These are phyloP conservation scores for Peronospora farinosa DNA, from an alignment of 352 stramenopile genomes.

Conservation along the genomic window DNA sequence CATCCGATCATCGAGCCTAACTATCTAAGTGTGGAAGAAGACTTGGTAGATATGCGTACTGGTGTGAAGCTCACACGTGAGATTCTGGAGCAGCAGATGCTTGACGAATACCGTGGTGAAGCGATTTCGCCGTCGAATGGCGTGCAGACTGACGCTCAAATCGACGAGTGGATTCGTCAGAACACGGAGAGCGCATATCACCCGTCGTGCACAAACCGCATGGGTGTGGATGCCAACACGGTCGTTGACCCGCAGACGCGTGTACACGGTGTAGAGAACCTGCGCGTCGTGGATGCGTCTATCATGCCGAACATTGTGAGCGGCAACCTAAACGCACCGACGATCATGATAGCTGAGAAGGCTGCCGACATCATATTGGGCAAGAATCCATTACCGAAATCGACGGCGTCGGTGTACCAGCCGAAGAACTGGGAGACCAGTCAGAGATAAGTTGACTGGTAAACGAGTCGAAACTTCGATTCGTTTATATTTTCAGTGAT, in stretches of 20 bases:
- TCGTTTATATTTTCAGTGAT: no score
- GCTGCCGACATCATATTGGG: constrained; percentile 88
- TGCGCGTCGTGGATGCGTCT: constrained; percentile 89
- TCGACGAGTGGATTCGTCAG: constrained; percentile 82
- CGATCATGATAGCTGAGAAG: constrained; percentile 92
- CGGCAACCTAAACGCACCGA: constrained; percentile 91
- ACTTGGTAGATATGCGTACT: constrained; percentile 72
- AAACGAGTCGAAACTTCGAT: not conserved
- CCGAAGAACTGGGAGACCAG: constrained; percentile 63
- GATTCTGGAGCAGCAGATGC: constrained; percentile 82
- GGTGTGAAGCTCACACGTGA: constrained; percentile 77
- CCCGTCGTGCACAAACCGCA: constrained; percentile 86
- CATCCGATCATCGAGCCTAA: constrained; percentile 85
- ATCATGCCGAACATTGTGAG: constrained; percentile 93
- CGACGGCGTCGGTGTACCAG: constrained; percentile 65
- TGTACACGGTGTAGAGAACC: constrained; percentile 82
- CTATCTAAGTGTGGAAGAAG: constrained; percentile 78
- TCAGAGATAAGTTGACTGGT: constrained; percentile 42
- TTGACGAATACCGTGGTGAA: constrained; percentile 80
- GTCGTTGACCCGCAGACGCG: constrained; percentile 86
- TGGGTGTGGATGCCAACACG: constrained; percentile 74
- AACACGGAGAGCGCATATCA: constrained; percentile 86
- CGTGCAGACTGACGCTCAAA: constrained; percentile 59
- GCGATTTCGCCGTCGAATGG: constrained; percentile 62
- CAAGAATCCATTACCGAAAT: constrained; percentile 61